Evolutionary conservation across 305 asterid genomes (phyloP).

Genomic region (Rubia balearica): DNA sequence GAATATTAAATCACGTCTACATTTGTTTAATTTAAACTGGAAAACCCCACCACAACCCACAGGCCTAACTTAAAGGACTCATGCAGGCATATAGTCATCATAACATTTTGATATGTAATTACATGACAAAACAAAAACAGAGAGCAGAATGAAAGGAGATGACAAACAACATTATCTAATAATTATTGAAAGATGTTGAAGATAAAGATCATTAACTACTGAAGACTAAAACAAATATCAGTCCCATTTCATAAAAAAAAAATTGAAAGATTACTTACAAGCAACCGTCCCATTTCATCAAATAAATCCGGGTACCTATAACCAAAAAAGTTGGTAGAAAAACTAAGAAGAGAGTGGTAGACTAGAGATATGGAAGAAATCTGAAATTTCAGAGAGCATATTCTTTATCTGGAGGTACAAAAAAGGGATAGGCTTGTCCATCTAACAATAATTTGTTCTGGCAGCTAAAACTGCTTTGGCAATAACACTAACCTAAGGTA

Average conservation of each 20-base stretch:
- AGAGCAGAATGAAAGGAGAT: neutral
- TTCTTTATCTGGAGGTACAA: neutral
- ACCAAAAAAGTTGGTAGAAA: neutral
- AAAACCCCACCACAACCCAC: no score
- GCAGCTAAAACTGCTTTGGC: neutral
- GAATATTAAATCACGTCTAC: no score
- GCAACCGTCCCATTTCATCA: neutral
- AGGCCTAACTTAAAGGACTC: no score
- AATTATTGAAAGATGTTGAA: neutral
- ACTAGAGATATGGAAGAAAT: neutral
- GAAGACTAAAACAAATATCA: no score
- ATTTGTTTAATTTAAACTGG: no score
- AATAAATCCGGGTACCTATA: neutral
- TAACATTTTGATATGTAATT: no score
- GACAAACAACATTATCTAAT: no score
- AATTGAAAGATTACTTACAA: no score
- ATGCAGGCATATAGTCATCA: no score
- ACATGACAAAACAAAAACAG: neutral
- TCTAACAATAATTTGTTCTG: neutral
- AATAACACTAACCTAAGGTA: neutral
- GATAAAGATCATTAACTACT: no score
- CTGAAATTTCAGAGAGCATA: neutral
- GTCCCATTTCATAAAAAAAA: no score
- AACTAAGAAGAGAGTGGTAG: neutral
- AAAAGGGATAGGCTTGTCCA: neutral